Evolutionary conservation across 129 eudicot genomes (phyloP), one percentile per base, ranked within the genome.

Genomic region (Lonicera japonica): DNA sequence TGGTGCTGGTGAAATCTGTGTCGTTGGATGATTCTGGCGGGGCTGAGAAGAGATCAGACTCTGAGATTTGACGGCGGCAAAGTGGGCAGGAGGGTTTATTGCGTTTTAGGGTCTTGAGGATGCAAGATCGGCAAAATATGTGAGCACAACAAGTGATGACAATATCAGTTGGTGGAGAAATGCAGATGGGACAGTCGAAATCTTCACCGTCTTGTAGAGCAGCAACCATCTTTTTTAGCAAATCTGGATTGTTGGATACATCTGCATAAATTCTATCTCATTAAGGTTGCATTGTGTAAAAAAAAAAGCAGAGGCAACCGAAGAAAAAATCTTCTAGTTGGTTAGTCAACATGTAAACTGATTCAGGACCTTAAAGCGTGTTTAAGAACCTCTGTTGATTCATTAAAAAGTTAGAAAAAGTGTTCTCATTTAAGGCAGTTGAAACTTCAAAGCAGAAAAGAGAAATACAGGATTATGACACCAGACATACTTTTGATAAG

Each of bases 161-260:
- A 5, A 77, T 60, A 34, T 91, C 65, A 21, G 95, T 73, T 23
- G 97, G 97, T 21, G 95, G 85, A 23, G 86, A 79, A 24, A 91
- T 86, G 73, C 97, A 91, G 47, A 91, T 87, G 20, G 97, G 96
- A 66, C 97, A 91, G 67, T 91, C 97, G 22, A 91, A 73, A 57
- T 82, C 97, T 43, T 87, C 96, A 3, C 87, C 80, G 14, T 91
- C 97, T 75, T 87, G 95, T 40, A 90, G 71, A 43, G 79, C 58
- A 13, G 84, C 29, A n/a, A 80, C 78, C 79, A 87, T 65, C 77
- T 87, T 87, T 58, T 78, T 61, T 43, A 91, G 67, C 36, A 91
- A 72, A 53, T 63, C 76, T 20, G 90, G 94, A 67, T 91, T 91
- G 79, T 82, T 91, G 24, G 89, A 73, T 59, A 86, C 86, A 66